Base-by-base conservation (phyloP, 306 rosid genomes). In the Rosa chinensis region DNA sequence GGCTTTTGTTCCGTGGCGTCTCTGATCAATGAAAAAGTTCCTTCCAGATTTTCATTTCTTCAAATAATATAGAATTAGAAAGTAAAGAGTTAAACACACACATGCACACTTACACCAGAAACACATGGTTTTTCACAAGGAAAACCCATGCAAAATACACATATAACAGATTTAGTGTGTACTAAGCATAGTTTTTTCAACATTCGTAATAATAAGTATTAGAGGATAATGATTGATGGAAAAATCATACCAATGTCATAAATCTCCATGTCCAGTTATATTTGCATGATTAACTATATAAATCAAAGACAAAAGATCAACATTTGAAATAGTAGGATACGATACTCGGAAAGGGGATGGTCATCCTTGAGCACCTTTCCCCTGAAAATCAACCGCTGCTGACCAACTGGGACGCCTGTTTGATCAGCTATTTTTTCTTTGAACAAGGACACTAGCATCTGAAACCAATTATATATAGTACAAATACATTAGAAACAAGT, bases 351-450 rank as follows among this genome's bases (percentile, higher is more conserved):
- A 75, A 96, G 98, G 62, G 74, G 76, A 71, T 90, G 92, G 28
- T 90, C 93, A 79, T 96, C 99, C 87, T 93, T 96, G 73, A 96
- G 87, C 75, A 96, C 99, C 82, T 85, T 96, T 79, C 99, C 99
- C 88, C 99, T 90, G 84, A 96, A 96, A 43, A 96, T 96, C 72
- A 96, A 85, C 12, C 99, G 94, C 77, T 96, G 99, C 88, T 83
- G 97, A 85, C 72, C 84, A 78, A 89, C 94, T 40, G 99, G 99
- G 52, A 96, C 81, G 70, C 98, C 96, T 56, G 59, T 77, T 86
- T 93, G 92, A 85, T 81, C 77, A 2, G 96, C 97, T 81, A 96
- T 89, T 88, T 91, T 90, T 85, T 96, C 94, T 89, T 96, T 96
- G 87, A 96, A 93, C 74, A 53, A 70, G 0, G 88, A 84, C 85